These are phyloP conservation scores for Hypholoma sublateritium DNA, from an alignment of 768 basidiomycete genomes.

Conservation along the genomic window DNA sequence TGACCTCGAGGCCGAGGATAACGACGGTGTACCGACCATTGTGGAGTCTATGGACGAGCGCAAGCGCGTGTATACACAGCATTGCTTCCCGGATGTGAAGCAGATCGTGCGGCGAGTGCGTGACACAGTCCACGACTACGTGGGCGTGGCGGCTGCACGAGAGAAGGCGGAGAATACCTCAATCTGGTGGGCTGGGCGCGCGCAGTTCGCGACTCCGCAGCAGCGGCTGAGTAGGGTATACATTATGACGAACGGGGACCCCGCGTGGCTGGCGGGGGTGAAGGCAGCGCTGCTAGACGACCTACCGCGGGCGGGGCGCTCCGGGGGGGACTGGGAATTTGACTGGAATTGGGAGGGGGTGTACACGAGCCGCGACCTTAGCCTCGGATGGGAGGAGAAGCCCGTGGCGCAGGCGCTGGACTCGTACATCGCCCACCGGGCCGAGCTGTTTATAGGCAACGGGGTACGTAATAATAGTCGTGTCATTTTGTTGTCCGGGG, in stretches of 20 bases:
- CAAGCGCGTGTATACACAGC: conserved; percentile 34
- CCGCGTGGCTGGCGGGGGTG: conserved; percentile 44
- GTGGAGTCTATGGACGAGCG: conserved; percentile 24
- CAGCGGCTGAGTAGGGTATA: conserved; percentile 35
- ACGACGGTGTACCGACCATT: neutral
- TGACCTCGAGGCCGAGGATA: neutral
- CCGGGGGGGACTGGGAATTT: conserved; percentile 10
- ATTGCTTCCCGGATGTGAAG: conserved; percentile 52
- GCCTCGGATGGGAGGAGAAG: conserved; percentile 52
- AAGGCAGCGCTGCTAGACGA: conserved; percentile 14
- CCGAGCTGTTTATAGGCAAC: conserved; percentile 69
- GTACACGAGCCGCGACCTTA: conserved; percentile 53
- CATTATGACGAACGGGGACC: conserved; percentile 63
- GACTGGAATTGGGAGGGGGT: conserved; percentile 46
- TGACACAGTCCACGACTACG: conserved; percentile 27
- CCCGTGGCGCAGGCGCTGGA: conserved; percentile 61
- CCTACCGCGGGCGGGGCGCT: neutral
- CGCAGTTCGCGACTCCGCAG: neutral
- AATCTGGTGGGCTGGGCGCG: neutral
- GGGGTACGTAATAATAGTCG: conserved; percentile 46
- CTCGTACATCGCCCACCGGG: conserved; percentile 65
- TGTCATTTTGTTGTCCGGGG: neutral
- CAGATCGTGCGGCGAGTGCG: conserved; percentile 47
- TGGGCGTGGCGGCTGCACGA: conserved; percentile 14
- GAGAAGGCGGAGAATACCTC: neutral